Evolutionary conservation across 1,284 basidiomycete species (phyloP), one percentile per base, ranked within the genome.

Genomic region (Heimioporus punctisporus): DNA sequence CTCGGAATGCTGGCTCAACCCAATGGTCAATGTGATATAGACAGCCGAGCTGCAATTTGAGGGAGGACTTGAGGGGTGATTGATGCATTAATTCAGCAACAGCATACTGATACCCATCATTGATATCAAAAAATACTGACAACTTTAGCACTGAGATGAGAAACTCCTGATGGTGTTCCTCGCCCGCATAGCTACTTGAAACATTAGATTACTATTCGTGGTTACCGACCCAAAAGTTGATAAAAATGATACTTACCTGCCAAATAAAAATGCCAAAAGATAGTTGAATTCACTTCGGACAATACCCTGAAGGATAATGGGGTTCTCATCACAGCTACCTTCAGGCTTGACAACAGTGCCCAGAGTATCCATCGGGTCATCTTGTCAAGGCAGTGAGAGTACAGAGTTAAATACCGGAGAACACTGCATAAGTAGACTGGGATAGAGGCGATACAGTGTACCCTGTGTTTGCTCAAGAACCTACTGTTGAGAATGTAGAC

Each of bases 241-340:
- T 19, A 26, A 50, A 41, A 31, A 31, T 26, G 9, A 14, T 25
- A 57, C 45, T 5, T 10, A 51, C 58, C 51, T 43, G 3, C 56
- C 49, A 9, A 24, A 51, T 19, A 60, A 41, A 34, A 54, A 54
- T 14, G 41, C 30, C 8, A 58, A 7, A 25, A 60, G 28, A 11
- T 58, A 30, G 23, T 60, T 54, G 52, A 60, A 60, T 9, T 60
- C 54, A 23, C 6, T 24, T 3, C 23, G 27, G 3, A 51, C 23
- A 4, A 60, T 21, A 1, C 56, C 52, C 19, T 48, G 28, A 0
- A 58, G 27, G 1, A 58, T 8, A 9, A 60, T 60, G 1, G 54
- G 47, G 19, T 58, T 60, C 17, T 60, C 48, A 5, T 56, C 52
- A 14, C 30, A 51, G 0, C 1, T 37, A 0, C 58, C 56, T 10